phyloP scores from a whole-genome alignment of 352 stramenopile genomes.

The Bremia lactucae region DNA sequence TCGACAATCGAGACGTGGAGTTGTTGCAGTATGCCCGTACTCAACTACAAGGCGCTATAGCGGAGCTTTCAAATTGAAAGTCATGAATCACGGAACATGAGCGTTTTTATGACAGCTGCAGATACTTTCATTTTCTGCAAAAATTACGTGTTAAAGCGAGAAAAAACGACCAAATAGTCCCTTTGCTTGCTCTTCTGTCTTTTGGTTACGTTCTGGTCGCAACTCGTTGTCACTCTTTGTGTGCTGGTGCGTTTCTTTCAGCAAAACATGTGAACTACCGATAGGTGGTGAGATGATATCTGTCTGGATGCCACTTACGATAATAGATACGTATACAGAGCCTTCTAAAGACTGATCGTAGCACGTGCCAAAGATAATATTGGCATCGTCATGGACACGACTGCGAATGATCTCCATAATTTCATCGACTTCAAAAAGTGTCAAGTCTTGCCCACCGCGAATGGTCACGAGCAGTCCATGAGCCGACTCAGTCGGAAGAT shows the following conservation, averaged over 20 bases:
- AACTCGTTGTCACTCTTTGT: conserved; percentile 13
- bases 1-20: conserved; percentile 48
- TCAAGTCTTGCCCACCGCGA: conserved; percentile 88
- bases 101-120: too few relatives aligned
- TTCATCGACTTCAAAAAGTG: conserved; percentile 86
- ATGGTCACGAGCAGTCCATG: conserved; percentile 94
- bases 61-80: conserved; percentile 42
- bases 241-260: conserved; percentile 26
- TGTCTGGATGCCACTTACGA: conserved; percentile 82
- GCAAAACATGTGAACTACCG: conserved; percentile 30
- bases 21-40: conserved; percentile 52
- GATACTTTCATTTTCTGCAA: too few relatives aligned
- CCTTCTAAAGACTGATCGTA: conserved; percentile 76
- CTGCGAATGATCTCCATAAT: conserved; percentile 84
- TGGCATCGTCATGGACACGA: conserved; percentile 68
- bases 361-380: conserved; percentile 86
- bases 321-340: conserved; percentile 81
- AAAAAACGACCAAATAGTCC: conserved; percentile 69
- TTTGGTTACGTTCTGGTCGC: conserved; percentile 9
- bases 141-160: conserved; percentile 35
- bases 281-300: conserved; percentile 75
- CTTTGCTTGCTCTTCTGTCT: conserved; percentile 21
- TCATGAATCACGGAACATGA: conserved; percentile 8
- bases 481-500: conserved; percentile 89
- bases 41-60: conserved; percentile 47